A percentile compares a stretch with the other conserved stretches of the same genome.
These are phyloP conservation scores for Calonectria honghensis DNA, from an alignment of 2,329 filamentous ascomycete genomes.

Conservation along the genomic window DNA sequence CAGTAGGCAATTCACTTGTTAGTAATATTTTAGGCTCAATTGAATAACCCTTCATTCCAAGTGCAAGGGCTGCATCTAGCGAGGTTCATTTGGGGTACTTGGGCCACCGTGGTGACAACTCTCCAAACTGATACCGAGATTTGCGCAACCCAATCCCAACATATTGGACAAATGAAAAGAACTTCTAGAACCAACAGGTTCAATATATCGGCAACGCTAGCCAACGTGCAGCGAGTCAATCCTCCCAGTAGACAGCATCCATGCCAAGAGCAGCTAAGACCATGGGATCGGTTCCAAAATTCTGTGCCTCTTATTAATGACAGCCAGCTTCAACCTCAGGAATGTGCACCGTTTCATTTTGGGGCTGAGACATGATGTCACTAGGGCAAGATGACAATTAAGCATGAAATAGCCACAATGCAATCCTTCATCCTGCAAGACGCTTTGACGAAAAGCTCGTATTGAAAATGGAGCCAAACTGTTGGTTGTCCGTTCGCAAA, in stretches of 20 bases:
- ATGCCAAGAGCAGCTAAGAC: background rate
- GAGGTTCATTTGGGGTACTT: background rate
- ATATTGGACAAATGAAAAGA: background rate
- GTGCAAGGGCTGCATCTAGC: background rate
- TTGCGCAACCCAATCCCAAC: background rate
- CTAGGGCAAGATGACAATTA: background rate
- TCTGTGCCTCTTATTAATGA: background rate
- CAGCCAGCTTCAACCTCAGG: background rate
- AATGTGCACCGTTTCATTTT: background rate
- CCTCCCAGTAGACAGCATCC: background rate
- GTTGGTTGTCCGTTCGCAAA: background rate
- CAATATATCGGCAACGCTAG: background rate
- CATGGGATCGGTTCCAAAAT: background rate
- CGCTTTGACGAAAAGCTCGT: background rate
- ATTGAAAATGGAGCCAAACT: background rate
- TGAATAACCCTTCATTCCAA: background rate
- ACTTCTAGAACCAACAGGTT: background rate
- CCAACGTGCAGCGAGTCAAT: background rate
- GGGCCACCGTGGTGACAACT: background rate
- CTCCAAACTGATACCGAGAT: background rate
- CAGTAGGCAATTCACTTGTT: background rate
- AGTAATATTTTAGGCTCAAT: background rate
- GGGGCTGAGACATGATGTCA: background rate
- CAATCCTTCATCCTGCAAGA: slow-evolving; percentile 5
- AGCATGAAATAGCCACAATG: background rate